Evolutionary conservation across 345 rosid species (phyloP).

Genomic region (Eucalyptus caleyi): DNA sequence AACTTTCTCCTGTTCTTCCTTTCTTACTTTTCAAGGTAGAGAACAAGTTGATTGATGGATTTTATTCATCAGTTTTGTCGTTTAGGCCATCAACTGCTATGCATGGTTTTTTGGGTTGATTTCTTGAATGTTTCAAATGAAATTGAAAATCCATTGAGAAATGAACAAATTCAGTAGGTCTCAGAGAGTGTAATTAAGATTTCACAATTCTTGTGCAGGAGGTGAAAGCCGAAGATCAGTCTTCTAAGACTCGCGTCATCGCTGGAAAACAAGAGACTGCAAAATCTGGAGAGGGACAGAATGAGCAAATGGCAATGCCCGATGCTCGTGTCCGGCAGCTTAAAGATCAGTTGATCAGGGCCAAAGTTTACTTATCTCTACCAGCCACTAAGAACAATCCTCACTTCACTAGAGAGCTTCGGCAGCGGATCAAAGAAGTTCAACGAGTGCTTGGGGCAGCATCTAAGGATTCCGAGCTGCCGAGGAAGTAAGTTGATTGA

Average conservation of each 20-base stretch:
- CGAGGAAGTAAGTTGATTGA: conserved; percentile 41
- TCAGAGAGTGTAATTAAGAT: neutral
- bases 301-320: conserved; percentile 15
- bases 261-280: conserved; percentile 12
- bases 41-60: neutral
- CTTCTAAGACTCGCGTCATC: conserved; percentile 13
- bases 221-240: conserved; percentile 10
- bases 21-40: neutral
- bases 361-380: conserved; percentile 84
- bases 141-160: neutral
- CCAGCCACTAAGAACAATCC: conserved; percentile 58
- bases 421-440: conserved; percentile 75
- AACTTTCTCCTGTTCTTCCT: neutral
- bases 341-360: conserved; percentile 89
- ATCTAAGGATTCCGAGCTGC: conserved; percentile 69
- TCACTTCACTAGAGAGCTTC: conserved; percentile 71
- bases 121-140: neutral
- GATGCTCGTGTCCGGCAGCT: conserved; percentile 71
- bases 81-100: neutral
- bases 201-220: conserved; percentile 3
- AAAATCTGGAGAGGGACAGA: conserved; percentile 13
- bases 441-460: conserved; percentile 64
- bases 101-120: neutral
- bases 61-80: neutral
- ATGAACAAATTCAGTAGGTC: neutral